Evolutionary conservation across 148 eudicot species (phyloP).

Genomic region (Chenopodium suecicum): DNA sequence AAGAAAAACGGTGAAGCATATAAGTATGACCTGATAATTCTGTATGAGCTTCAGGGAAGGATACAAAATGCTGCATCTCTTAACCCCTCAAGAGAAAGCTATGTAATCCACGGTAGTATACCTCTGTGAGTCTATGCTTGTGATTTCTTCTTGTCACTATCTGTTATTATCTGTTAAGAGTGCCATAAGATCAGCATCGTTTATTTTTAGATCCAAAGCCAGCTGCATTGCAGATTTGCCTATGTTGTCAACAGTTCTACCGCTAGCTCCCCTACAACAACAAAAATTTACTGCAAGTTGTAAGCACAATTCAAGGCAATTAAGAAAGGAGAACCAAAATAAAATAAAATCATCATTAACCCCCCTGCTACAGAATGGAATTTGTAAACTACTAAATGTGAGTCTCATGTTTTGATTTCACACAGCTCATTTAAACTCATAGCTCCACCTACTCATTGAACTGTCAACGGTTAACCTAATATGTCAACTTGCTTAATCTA

Average conservation of each 20-base stretch:
- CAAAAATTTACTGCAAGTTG: background rate
- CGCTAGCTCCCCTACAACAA: slow-evolving; percentile 68
- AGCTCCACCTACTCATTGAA: background rate
- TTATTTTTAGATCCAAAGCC: slow-evolving; percentile 40
- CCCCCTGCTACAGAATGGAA: background rate
- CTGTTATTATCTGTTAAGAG: slow-evolving; percentile 56
- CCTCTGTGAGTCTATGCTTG: slow-evolving; percentile 4
- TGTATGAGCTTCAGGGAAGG: slow-evolving; percentile 18
- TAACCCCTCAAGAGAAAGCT: slow-evolving; percentile 15
- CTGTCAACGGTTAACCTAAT: background rate
- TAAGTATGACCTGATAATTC: slow-evolving; percentile 2
- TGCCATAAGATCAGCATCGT: slow-evolving; percentile 64
- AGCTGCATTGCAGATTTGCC: slow-evolving; percentile 72
- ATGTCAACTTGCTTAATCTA: background rate
- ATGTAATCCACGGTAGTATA: background rate
- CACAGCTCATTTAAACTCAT: background rate
- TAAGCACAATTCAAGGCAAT: slow-evolving; percentile 3
- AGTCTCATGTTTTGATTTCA: background rate
- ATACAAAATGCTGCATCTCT: slow-evolving; percentile 13
- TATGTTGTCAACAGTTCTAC: slow-evolving; percentile 50
- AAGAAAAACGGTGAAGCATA: background rate
- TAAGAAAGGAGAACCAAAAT: background rate
- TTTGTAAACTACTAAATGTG: background rate
- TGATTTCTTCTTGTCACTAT: slow-evolving; percentile 24
- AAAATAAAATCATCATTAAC: background rate